phyloP scores from a whole-genome alignment of 2,329 filamentous ascomycete genomes.

The Tricladium varicosporioides region DNA sequence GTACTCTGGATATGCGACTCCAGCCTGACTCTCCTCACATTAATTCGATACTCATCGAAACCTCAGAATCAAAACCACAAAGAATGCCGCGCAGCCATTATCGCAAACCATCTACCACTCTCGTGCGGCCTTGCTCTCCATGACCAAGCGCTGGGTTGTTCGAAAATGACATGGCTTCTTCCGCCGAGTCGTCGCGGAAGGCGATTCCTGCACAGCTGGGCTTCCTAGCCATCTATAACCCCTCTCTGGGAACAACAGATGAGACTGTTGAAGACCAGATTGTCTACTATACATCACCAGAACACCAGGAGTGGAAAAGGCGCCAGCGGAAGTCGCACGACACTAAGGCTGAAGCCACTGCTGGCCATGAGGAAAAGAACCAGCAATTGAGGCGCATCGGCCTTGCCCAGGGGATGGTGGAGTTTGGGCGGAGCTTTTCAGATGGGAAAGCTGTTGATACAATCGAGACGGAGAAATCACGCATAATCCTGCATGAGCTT shows the following conservation, averaged over 20 bases:
- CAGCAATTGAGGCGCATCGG: conserved; percentile 90
- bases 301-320: conserved; percentile 9
- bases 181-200: conserved; percentile 19
- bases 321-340: conserved; percentile 1
- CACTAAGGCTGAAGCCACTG: conserved; percentile 28
- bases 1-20: not conserved
- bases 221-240: conserved; percentile 95
- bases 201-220: conserved; percentile 73
- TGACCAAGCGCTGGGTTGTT: not conserved
- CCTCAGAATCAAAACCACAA: not conserved
- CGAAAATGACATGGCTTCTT: conserved; percentile 30
- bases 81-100: not conserved
- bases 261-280: conserved; percentile 72
- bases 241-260: conserved; percentile 65
- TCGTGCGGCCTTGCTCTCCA: not conserved
- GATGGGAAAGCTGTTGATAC: conserved; percentile 73
- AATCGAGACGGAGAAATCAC: conserved; percentile 86
- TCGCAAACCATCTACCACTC: not conserved
- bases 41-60: not conserved
- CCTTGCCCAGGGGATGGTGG: conserved; percentile 93
- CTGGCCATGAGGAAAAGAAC: conserved; percentile 66
- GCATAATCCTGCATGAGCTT: conserved; percentile 81
- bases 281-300: conserved; percentile 71
- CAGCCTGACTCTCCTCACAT: not conserved
- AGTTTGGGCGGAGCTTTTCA: conserved; percentile 87